Conservation (phyloP, 192 early-diverging fungal genomes). For the Coemansia sp. region DNA sequence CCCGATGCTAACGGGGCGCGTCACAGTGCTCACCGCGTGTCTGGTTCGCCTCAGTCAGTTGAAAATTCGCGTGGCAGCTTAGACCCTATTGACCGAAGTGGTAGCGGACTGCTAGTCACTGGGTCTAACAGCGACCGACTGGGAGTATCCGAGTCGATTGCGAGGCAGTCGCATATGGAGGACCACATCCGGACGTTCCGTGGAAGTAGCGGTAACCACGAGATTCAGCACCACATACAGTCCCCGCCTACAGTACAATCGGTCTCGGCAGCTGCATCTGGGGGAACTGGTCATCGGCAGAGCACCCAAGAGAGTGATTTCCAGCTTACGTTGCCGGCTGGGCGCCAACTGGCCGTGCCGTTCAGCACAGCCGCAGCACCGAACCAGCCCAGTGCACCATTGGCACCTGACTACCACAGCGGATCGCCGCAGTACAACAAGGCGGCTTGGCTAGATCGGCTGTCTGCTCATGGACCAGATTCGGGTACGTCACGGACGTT, state of each 20-base stretch:
- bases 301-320: constrained; percentile 11
- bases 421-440: constrained; percentile 25
- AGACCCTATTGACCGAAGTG: neutral
- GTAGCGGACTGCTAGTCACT: constrained; percentile 2
- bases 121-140: constrained; percentile 1
- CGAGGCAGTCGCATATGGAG: constrained; percentile 41
- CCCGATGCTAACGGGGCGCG: constrained; percentile 7
- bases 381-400: constrained; percentile 14
- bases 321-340: constrained; percentile 30
- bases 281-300: neutral
- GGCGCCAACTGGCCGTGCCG: neutral
- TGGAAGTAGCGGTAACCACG: constrained; percentile 5
- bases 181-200: constrained; percentile 41
- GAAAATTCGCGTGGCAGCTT: constrained; percentile 10
- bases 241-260: neutral
- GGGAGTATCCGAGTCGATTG: constrained; percentile 36
- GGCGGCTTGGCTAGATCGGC: constrained; percentile 20
- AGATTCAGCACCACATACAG: neutral
- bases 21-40: constrained; percentile 6
- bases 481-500: neutral
- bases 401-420: constrained; percentile 14
- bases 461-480: constrained; percentile 4
- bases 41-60: constrained; percentile 28
- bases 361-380: constrained; percentile 1
- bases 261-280: neutral